Percentiles rank a stretch among this genome's conserved stretches.
These are phyloP conservation scores for Suillus americanus DNA, from an alignment of 768 basidiomycete species.

Conservation along the genomic window DNA sequence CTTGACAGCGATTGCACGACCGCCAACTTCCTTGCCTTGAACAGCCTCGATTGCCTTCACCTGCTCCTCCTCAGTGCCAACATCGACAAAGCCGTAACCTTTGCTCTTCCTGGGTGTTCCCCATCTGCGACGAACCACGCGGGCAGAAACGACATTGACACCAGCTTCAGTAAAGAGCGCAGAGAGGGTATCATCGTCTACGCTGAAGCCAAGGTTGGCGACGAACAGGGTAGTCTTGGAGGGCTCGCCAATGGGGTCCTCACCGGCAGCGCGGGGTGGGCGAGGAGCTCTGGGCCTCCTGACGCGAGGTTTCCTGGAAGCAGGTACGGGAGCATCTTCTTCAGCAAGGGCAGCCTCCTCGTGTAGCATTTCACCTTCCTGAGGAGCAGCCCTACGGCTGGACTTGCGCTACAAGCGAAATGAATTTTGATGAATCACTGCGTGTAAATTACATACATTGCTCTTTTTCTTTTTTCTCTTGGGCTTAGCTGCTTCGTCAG, in stretches of 20 bases:
- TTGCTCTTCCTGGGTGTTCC: conserved; percentile 87
- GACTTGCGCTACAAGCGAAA: conserved; percentile 52
- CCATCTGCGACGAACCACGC: conserved; percentile 84
- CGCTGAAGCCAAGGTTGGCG: conserved; percentile 95
- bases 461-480: conserved; percentile 83
- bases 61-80: conserved; percentile 86
- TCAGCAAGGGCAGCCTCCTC: conserved; percentile 31
- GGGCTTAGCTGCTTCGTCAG: conserved; percentile 61
- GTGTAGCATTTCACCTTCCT: conserved; percentile 26
- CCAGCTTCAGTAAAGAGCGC: conserved; percentile 85
- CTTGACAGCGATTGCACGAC: conserved; percentile 88
- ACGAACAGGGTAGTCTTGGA: conserved; percentile 92
- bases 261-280: conserved; percentile 67
- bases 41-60: conserved; percentile 85
- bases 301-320: conserved; percentile 49
- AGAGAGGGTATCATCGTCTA: conserved; percentile 81
- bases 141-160: conserved; percentile 80
- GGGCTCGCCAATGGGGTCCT: conserved; percentile 84
- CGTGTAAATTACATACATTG: conserved; percentile 36
- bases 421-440: conserved; percentile 14
- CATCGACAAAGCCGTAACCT: conserved; percentile 98
- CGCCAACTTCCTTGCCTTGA: conserved; percentile 85
- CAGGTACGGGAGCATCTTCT: conserved; percentile 35
- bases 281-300: conserved; percentile 62
- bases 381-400: conserved; percentile 39